Evolutionary conservation across 1,139 yeast genomes (phyloP), one percentile per base, ranked within the genome.

Genomic region (Pichia sp.): DNA sequence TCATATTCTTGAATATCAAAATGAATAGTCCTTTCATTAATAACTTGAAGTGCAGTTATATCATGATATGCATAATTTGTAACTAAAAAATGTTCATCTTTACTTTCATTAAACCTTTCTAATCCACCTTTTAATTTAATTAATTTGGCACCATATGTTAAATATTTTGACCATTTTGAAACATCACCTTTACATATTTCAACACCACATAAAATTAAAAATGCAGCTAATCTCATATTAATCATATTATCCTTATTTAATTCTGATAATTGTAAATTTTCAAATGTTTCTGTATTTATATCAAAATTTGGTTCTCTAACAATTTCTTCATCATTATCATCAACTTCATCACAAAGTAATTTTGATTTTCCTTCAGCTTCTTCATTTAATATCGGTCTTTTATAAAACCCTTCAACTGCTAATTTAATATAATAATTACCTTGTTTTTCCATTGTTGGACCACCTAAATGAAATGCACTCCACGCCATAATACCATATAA

Each of bases 21-120:
- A 58, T 78, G 79, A 0, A 83, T 73, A 1, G 81, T 81, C 44
- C 82, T 62, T 48, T 77, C 79, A 45, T 75, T 69, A 5, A 64
- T 72, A 3, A 67, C 73, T 11, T 85, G 77, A 46, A 82, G 75
- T 1, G 92, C 81, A 54, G 84, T 69, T 39, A 86, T 74, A 60
- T 86, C 95, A 63, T 86, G 95, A 61, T 86, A 86, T 1, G 89
- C 88, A 66, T 83, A 86, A 63, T 83, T 85, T n/a, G 88, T 78
- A 30, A 84, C 79, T 48, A 86, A 70, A 86, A 92, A 86, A 53
- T 82, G 80, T 54, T 77, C 79, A 61, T 78, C 78, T 44, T 70
- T 70, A 54, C 73, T 71, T 52, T 72, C 72, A 50, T 74, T 74
- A 55, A 78, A 74, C 44, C 58, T 66, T 46, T 59, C 62, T 40